phyloP scores from a whole-genome alignment of 2,329 filamentous ascomycete genomes.

The Plectosphaerella cucumerina region DNA sequence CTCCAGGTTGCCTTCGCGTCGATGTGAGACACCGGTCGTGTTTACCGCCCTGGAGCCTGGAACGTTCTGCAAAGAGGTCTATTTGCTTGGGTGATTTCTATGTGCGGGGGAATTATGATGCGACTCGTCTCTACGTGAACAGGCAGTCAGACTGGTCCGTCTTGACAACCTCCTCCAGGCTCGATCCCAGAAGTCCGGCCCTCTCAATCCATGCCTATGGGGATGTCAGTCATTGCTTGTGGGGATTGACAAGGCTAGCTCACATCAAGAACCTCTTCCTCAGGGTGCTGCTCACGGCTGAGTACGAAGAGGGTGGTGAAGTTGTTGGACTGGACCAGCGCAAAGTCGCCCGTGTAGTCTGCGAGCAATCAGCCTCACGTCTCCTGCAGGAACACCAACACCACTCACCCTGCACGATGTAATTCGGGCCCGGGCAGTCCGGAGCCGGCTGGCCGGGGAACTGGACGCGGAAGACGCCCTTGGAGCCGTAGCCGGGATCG shows the following conservation, averaged over 20 bases:
- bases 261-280: conserved; percentile 21
- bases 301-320: conserved; percentile 26
- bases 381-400: neutral
- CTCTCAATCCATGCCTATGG: conserved; percentile 19
- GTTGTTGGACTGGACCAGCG: conserved; percentile 26
- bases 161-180: conserved; percentile 19
- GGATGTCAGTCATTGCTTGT: neutral
- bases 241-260: conserved; percentile 5
- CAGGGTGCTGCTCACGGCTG: conserved; percentile 22
- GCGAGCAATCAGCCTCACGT: neutral
- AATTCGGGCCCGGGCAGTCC: conserved; percentile 25
- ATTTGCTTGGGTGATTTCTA: neutral
- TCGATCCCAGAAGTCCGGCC: conserved; percentile 18
- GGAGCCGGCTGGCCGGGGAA: conserved; percentile 23
- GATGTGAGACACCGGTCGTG: no score
- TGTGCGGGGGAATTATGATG: no score
- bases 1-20: no score
- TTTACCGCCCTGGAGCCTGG: neutral
- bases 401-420: conserved; percentile 23
- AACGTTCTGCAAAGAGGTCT: neutral
- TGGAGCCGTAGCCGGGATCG: conserved; percentile 20
- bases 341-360: conserved; percentile 26
- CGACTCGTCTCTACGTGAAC: conserved; percentile 11
- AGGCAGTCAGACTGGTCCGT: conserved; percentile 19
- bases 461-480: conserved; percentile 23